These are phyloP conservation scores for Penicillium daleae DNA, from an alignment of 495 filamentous ascomycete genomes.

Conservation along the genomic window DNA sequence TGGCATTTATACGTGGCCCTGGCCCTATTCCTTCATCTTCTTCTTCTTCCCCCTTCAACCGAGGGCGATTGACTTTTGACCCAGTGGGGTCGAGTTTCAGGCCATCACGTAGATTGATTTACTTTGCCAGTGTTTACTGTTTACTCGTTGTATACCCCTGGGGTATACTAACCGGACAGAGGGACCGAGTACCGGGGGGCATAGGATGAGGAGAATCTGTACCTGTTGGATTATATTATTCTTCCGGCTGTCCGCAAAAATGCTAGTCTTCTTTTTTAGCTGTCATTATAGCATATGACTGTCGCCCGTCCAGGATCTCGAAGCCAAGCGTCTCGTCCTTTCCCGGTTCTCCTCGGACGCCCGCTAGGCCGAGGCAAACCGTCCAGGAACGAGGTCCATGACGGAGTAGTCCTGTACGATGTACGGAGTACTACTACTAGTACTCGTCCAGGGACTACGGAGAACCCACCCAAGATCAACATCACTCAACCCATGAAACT, in stretches of 20 bases:
- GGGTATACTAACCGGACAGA: no score
- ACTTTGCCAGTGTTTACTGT: background rate
- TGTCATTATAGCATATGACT: background rate
- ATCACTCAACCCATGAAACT: background rate
- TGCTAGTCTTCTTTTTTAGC: no score
- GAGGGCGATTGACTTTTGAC: background rate
- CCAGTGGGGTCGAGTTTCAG: conserved; percentile 1
- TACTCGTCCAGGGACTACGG: no score
- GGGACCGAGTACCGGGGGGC: no score
- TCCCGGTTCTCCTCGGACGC: background rate
- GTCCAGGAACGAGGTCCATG: no score
- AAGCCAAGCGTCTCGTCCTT: background rate
- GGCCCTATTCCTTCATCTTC: background rate
- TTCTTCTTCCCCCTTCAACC: conserved; percentile 2
- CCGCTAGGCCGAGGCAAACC: conserved; percentile 2
- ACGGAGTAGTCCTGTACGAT: no score
- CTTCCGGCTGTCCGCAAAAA: no score
- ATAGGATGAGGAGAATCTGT: no score
- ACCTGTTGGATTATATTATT: no score
- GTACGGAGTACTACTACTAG: no score
- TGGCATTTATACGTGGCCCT: background rate
- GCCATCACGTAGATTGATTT: background rate
- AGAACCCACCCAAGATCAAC: background rate
- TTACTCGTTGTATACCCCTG: background rate
- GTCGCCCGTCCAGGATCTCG: background rate